Evolutionary conservation across 306 rosid species (phyloP), one percentile per base, ranked within the genome.

Genomic region (Fagus crenata): DNA sequence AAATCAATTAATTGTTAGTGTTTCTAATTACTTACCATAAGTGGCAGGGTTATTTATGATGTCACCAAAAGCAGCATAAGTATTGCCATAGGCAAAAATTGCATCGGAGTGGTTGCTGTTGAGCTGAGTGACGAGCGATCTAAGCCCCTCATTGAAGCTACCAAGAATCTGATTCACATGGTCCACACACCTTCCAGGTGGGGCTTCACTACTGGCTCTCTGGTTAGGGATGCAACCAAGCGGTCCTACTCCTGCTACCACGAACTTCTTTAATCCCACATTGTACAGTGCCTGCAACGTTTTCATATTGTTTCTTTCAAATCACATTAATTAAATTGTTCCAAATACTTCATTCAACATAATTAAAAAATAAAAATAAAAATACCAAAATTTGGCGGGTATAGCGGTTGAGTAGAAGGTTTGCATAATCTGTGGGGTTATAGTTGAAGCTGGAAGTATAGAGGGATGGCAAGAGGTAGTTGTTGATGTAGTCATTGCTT

Each of bases 141-240:
- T 86, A 3, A 94, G 86, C 41, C 96, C 93, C 22, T 79, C 83
- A 49, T 94, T 94, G 75, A 81, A 90, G 58, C 41, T 3, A 14
- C 90, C 97, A 31, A 94, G 74, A 69, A 94, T 89, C 56, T 87
- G 83, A 70, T 94, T 94, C 75, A 89, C 92, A 1, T 4, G 6
- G 53, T 92, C 97, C 22, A 59, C 75, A 32, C 98, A 94, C 79
- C 96, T 81, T 40, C 89, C 96, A 0, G 53, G 64, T 14, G 70
- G 87, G 22, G 93, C 90, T 4, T 4, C 18, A 14, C 83, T 82
- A 0, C 14, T 39, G 1, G 93, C 96, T 74, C 96, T 77, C 53
- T 85, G 86, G 84, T 73, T 86, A 1, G 98, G 98, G 18, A 87
- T 92, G 87, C 98, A 94, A 7, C 98, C 98, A 22, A 92, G 67